A percentile compares a stretch with the other conserved stretches of the same genome.
These are phyloP conservation scores for Crithidia bombi DNA, from an alignment of 208 protist species.

Conservation along the genomic window DNA sequence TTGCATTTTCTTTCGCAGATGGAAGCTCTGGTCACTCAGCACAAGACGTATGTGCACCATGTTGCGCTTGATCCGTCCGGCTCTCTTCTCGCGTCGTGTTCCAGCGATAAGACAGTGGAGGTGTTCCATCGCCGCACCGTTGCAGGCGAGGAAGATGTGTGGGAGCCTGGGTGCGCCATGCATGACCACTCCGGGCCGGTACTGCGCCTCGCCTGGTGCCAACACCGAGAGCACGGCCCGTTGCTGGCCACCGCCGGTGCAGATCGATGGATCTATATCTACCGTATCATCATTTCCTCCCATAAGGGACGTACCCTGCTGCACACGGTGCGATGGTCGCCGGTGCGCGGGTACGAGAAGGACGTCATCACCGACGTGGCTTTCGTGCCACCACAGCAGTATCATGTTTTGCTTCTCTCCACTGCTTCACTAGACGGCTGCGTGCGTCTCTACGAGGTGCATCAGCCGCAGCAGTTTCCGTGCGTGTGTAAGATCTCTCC, in stretches of 20 bases:
- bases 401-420: slow-evolving; percentile 79
- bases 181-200: slow-evolving; percentile 81
- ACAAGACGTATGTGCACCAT: slow-evolving; percentile 85
- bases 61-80: slow-evolving; percentile 82
- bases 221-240: slow-evolving; percentile 81
- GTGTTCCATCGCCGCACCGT: slow-evolving; percentile 66
- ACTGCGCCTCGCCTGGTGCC: slow-evolving; percentile 84
- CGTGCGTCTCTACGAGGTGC: slow-evolving; percentile 87
- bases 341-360: slow-evolving; percentile 82
- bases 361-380: slow-evolving; percentile 90
- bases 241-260: slow-evolving; percentile 82
- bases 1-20: slow-evolving; percentile 27
- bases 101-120: slow-evolving; percentile 86
- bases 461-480: slow-evolving; percentile 70
- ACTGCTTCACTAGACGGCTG: slow-evolving; percentile 88
- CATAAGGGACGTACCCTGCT: slow-evolving; percentile 56
- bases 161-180: slow-evolving; percentile 72
- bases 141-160: slow-evolving; percentile 31
- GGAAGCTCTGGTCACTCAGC: slow-evolving; percentile 58
- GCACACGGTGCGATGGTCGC: slow-evolving; percentile 60
- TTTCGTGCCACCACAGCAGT: slow-evolving; percentile 84
- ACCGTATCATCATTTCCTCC: slow-evolving; percentile 70
- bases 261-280: slow-evolving; percentile 88
- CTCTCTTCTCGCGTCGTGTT: slow-evolving; percentile 81
- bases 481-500: slow-evolving; percentile 71